Evolutionary conservation across 495 filamentous ascomycete genomes (phyloP).

Genomic region (Hypoxylon trugodes): DNA sequence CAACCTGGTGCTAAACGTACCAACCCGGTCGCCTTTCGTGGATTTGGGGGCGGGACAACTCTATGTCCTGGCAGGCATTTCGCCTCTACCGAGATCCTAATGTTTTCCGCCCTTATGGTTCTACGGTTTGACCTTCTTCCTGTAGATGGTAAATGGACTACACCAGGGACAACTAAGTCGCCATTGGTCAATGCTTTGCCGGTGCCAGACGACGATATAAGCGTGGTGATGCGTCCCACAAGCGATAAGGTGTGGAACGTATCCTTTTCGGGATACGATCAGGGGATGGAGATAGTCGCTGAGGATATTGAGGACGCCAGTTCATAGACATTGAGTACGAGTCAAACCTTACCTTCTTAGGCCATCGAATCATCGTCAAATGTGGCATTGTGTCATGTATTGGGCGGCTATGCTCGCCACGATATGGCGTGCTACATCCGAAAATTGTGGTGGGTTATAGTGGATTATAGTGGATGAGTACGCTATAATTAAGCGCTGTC

Average conservation of each 20-base stretch:
- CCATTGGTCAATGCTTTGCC: not conserved
- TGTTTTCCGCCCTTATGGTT: constrained; percentile 21
- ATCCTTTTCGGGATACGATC: not conserved
- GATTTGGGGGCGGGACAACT: constrained; percentile 39
- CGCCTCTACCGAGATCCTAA: constrained; percentile 39
- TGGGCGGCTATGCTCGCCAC: too few relatives aligned
- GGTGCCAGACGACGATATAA: not conserved
- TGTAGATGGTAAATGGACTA: constrained; percentile 33
- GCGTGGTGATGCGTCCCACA: not conserved
- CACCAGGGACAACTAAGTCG: constrained; percentile 44
- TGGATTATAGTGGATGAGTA: too few relatives aligned
- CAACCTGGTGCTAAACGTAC: constrained; percentile 2
- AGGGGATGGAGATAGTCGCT: constrained; percentile 4
- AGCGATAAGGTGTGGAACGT: constrained; percentile 1
- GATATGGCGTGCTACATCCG: too few relatives aligned
- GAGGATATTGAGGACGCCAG: constrained; percentile 2
- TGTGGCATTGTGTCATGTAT: too few relatives aligned
- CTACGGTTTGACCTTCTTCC: constrained; percentile 35
- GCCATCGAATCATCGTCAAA: too few relatives aligned
- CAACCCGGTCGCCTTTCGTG: constrained; percentile 38
- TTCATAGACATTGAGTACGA: too few relatives aligned
- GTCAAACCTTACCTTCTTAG: too few relatives aligned
- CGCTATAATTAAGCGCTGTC: too few relatives aligned
- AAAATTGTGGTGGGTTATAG: too few relatives aligned
- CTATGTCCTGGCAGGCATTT: constrained; percentile 46